phyloP scores from a whole-genome alignment of 441 rosid species.

The Populus hybrid region DNA sequence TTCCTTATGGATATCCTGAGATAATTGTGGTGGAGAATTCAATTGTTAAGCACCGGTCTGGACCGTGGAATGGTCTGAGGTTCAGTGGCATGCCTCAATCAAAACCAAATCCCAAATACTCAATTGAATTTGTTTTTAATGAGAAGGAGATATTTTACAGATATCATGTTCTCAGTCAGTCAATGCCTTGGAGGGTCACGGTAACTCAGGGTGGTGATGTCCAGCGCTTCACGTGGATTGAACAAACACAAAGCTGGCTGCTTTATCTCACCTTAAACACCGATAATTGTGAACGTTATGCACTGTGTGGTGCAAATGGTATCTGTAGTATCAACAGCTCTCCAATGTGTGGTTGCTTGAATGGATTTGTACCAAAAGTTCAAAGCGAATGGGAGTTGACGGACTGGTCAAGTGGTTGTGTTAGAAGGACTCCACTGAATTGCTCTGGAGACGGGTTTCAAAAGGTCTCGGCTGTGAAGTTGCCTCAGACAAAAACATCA shows the following conservation, averaged over 20 bases:
- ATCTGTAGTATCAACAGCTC: not conserved
- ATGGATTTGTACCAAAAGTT: not conserved
- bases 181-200: not conserved
- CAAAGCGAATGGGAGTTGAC: not conserved
- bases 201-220: conserved; percentile 14
- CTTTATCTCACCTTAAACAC: not conserved
- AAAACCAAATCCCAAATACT: not conserved
- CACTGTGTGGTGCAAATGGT: not conserved
- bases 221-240: not conserved
- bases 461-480: not conserved
- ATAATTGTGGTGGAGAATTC: not conserved
- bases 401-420: not conserved
- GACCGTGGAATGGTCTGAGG: conserved; percentile 15
- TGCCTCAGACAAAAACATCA: not conserved
- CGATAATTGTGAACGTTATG: conserved; percentile 14
- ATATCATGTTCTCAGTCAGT: not conserved
- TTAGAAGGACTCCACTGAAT: conserved; percentile 11
- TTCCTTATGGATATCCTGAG: conserved; percentile 6
- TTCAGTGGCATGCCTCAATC: not conserved
- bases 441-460: conserved; percentile 37
- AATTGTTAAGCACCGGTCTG: not conserved
- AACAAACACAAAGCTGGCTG: not conserved
- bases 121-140: not conserved
- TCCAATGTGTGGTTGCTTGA: not conserved
- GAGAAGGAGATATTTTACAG: conserved; percentile 3